phyloP scores from a whole-genome alignment of 352 stramenopile species.

The Globisporangium mamillatum region DNA sequence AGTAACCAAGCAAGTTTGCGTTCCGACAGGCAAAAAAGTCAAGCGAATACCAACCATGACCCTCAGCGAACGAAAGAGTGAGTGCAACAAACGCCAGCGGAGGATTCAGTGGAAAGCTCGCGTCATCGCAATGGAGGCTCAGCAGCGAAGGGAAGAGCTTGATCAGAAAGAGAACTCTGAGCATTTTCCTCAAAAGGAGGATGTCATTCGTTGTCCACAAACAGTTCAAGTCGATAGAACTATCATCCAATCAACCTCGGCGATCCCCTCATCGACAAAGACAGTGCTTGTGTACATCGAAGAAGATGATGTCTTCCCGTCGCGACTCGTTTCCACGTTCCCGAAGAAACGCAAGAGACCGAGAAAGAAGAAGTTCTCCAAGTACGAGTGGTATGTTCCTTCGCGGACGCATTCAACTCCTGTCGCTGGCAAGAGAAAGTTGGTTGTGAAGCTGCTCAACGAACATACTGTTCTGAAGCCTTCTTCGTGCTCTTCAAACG shows the following conservation, averaged over 20 bases:
- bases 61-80: slow-evolving; percentile 23
- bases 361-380: slow-evolving; percentile 24
- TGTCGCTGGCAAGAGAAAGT: slow-evolving; percentile 19
- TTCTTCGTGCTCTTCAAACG: slow-evolving; percentile 24
- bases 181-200: neutral
- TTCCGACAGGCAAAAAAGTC: neutral
- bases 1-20: neutral
- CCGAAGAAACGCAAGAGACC: slow-evolving; percentile 25
- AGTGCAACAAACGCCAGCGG: slow-evolving; percentile 22
- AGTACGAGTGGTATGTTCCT: slow-evolving; percentile 21
- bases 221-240: neutral
- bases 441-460: slow-evolving; percentile 37
- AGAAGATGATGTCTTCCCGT: slow-evolving; percentile 30
- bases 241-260: neutral
- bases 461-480: slow-evolving; percentile 39
- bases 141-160: slow-evolving; percentile 31
- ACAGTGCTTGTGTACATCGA: slow-evolving; percentile 35
- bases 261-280: neutral
- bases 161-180: neutral
- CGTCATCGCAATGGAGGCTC: slow-evolving; percentile 56
- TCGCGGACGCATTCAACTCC: slow-evolving; percentile 9
- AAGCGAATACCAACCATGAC: slow-evolving; percentile 23
- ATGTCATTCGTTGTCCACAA: neutral
- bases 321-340: slow-evolving; percentile 30
- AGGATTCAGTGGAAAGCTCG: slow-evolving; percentile 45